A percentile compares a stretch with the other conserved stretches of the same genome.
Evolutionary conservation across 768 basidiomycete genomes (phyloP).

Genomic region (Dacryopinax primogenitus): DNA sequence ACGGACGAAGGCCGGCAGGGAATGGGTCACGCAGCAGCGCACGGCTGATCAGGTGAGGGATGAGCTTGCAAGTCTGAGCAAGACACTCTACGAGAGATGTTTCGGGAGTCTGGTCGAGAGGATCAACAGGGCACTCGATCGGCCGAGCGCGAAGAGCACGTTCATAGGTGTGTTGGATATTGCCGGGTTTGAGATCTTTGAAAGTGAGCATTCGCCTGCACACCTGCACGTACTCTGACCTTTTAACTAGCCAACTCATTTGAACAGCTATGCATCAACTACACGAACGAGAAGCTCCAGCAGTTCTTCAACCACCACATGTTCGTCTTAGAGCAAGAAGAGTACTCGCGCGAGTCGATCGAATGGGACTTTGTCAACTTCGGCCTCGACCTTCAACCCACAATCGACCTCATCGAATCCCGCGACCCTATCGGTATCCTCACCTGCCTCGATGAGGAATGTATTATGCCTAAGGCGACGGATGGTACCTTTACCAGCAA

Average conservation of each 20-base stretch:
- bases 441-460: conserved; percentile 90
- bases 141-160: conserved; percentile 78
- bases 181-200: conserved; percentile 89
- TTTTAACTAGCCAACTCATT: conserved; percentile 56
- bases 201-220: conserved; percentile 11
- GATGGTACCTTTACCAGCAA: conserved; percentile 92
- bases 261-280: conserved; percentile 96
- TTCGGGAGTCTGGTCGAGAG: conserved; percentile 89
- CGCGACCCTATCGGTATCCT: conserved; percentile 71
- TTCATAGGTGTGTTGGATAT: conserved; percentile 99
- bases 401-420: conserved; percentile 94
- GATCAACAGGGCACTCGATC: conserved; percentile 86
- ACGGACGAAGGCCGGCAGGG: conserved; percentile 81
- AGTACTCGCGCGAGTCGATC: conserved; percentile 91
- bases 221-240: not conserved
- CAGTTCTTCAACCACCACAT: conserved; percentile 99
- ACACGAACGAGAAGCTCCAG: conserved; percentile 96
- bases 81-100: conserved; percentile 93
- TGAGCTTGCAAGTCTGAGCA: conserved; percentile 81
- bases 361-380: conserved; percentile 98
- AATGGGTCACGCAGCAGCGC: conserved; percentile 91
- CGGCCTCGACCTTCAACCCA: conserved; percentile 91
- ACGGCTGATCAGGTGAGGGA: conserved; percentile 85
- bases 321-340: conserved; percentile 99
- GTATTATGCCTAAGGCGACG: conserved; percentile 98